Base-by-base conservation (phyloP, 345 rosid species). In the Sisymbrium altissimum region DNA sequence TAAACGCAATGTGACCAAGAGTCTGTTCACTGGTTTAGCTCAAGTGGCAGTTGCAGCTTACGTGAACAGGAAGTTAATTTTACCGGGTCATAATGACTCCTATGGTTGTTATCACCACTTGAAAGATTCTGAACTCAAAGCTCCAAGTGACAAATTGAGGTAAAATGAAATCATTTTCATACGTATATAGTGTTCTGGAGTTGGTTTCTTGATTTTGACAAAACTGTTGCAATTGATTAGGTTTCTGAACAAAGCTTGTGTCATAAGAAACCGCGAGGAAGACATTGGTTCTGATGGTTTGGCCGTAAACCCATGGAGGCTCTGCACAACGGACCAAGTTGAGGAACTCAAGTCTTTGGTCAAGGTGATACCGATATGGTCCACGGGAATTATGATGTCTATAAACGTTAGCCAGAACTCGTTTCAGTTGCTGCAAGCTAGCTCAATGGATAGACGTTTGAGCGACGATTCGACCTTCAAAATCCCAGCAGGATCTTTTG, bases 201-300 rank as follows among this genome's bases (percentile, higher is more conserved):
- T 50, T 15, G 38, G 25, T 43, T 46, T 68, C 23, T 44, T 15
- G 23, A 27, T 10, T 25, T 32, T 52, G 66, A 52, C 56, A 21
- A 30, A 30, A n/a, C 11, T 19, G 13, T 66, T 40, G 68, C 35
- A 66, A 27, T 74, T 62, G 9, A 19, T 66, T 64, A 87, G 96
- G 87, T 93, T 85, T 78, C 53, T 90, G 66, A 90, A 89, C 81
- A 93, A 86, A 79, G 95, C 96, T 39, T 87, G 97, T 75, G 64
- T 84, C 59, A 71, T 86, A 32, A 79, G 53, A 45, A 83, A 83
- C 68, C 87, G 72, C 0, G 85, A 80, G 17, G 77, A 85, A 70
- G 89, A 87, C 60, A 61, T 93, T 27, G 76, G 82, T 9, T 58
- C 78, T 3, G 88, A 89, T 63, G 98, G 93, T 59, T 68, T 80